These are phyloP conservation scores for Tetrahymena elliotti DNA, from an alignment of 73 alveolate species.

Conservation along the genomic window DNA sequence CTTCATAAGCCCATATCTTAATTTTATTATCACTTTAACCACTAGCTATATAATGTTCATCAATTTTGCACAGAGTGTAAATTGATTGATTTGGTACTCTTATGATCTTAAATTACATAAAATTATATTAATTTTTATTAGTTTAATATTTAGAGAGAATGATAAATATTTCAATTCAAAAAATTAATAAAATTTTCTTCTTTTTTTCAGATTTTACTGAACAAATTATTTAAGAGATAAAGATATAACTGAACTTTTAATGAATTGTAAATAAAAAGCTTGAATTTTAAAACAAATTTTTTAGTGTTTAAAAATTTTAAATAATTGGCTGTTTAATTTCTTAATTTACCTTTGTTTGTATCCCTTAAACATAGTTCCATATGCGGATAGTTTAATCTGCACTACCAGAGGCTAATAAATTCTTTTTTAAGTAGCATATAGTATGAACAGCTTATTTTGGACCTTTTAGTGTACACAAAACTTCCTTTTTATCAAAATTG, in stretches of 20 bases:
- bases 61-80: neutral
- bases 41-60: neutral
- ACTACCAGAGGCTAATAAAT: neutral
- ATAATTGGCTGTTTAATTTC: too few relatives aligned
- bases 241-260: too few relatives aligned
- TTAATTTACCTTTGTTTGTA: neutral
- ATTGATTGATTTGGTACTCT: neutral
- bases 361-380: neutral
- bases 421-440: neutral
- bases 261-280: too few relatives aligned
- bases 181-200: too few relatives aligned
- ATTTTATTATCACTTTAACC: neutral
- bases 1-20: neutral
- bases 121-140: too few relatives aligned
- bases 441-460: neutral
- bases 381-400: neutral
- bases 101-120: neutral
- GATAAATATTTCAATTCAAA: too few relatives aligned
- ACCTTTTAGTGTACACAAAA: neutral
- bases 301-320: too few relatives aligned
- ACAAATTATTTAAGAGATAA: too few relatives aligned
- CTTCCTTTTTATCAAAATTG: neutral
- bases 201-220: too few relatives aligned
- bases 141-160: too few relatives aligned
- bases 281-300: too few relatives aligned